phyloP scores from a whole-genome alignment of 768 basidiomycete genomes.

The Pholiota molesta region DNA sequence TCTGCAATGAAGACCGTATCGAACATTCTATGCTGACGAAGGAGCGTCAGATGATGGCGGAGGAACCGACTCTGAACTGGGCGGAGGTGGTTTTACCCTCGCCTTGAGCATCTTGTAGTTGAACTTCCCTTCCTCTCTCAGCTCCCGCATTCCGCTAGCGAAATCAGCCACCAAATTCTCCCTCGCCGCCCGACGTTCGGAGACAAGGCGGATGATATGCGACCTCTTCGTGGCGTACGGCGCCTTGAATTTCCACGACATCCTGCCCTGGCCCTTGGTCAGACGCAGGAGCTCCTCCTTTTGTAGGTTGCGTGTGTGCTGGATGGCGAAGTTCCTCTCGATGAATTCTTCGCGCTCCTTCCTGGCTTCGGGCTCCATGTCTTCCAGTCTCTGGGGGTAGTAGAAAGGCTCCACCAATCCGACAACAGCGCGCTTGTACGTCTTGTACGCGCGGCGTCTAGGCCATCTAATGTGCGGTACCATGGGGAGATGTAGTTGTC shows the following conservation, averaged over 20 bases:
- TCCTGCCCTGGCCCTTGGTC: conserved; percentile 41
- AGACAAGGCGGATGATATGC: conserved; percentile 46
- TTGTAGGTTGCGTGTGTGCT: conserved; percentile 35
- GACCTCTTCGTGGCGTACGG: conserved; percentile 47
- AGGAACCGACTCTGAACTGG: not conserved
- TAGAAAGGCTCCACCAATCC: conserved; percentile 93
- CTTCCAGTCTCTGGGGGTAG: conserved; percentile 81
- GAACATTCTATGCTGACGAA: not conserved
- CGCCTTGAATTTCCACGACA: conserved; percentile 44
- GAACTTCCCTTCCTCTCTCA: conserved; percentile 34
- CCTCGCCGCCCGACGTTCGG: conserved; percentile 43
- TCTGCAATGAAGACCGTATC: not conserved
- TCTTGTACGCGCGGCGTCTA: conserved; percentile 44
- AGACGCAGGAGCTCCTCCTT: conserved; percentile 42
- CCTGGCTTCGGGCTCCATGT: conserved; percentile 65
- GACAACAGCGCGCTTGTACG: conserved; percentile 91
- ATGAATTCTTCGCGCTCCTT: conserved; percentile 61
- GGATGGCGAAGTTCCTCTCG: conserved; percentile 60
- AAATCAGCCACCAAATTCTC: conserved; percentile 40
- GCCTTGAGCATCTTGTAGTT: conserved; percentile 23
- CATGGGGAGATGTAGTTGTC: conserved; percentile 78
- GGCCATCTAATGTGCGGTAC: conserved; percentile 32
- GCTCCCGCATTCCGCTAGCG: conserved; percentile 36
- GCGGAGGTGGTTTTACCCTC: not conserved
- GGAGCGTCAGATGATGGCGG: too few species aligned